These are phyloP conservation scores for Naganishia sp. DNA, from an alignment of 1,284 basidiomycete genomes.

Conservation along the genomic window DNA sequence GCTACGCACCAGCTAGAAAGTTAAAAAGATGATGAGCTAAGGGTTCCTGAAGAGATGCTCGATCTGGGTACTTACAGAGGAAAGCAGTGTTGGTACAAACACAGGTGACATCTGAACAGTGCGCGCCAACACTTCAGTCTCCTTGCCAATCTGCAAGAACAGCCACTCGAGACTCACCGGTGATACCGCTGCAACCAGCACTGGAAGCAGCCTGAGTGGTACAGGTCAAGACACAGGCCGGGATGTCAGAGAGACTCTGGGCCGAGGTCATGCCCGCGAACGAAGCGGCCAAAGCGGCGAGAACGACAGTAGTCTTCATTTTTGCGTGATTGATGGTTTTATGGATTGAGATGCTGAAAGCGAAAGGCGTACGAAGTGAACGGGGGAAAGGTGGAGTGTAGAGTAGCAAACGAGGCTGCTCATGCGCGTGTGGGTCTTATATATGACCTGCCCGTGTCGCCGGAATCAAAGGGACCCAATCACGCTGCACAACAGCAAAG, in stretches of 20 bases:
- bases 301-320: slow-evolving; percentile 27
- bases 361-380: neutral
- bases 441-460: neutral
- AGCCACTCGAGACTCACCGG: slow-evolving; percentile 18
- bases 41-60: too few species aligned
- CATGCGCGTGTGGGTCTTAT: neutral
- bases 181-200: slow-evolving; percentile 29
- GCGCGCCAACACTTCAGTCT: slow-evolving; percentile 16
- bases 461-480: slow-evolving; percentile 5
- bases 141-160: neutral
- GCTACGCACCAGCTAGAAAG: slow-evolving; percentile 6
- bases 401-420: neutral
- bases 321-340: slow-evolving; percentile 11
- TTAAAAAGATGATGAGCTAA: neutral
- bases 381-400: neutral
- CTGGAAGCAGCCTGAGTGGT: slow-evolving; percentile 28
- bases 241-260: slow-evolving; percentile 23
- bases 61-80: slow-evolving; percentile 13
- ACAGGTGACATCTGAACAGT: slow-evolving; percentile 24
- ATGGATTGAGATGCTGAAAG: slow-evolving; percentile 17
- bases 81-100: slow-evolving; percentile 29
- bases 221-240: slow-evolving; percentile 31
- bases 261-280: slow-evolving; percentile 27
- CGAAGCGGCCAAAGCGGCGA: slow-evolving; percentile 31
- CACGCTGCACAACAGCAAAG: neutral